Evolutionary conservation across 1,284 basidiomycete species (phyloP).

Genomic region (Peniophora sp.): DNA sequence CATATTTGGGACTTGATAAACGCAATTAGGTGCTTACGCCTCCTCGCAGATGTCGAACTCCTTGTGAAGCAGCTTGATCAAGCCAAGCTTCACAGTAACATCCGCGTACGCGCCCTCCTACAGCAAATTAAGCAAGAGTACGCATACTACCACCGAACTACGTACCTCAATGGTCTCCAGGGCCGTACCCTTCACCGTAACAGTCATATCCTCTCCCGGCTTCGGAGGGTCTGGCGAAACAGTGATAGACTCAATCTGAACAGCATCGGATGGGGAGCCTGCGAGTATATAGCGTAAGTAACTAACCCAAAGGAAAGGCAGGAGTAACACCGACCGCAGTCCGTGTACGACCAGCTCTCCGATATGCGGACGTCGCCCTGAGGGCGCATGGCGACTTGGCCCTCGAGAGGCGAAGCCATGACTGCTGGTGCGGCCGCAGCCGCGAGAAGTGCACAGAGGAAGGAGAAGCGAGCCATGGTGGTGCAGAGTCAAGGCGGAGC

Average conservation of each 20-base stretch:
- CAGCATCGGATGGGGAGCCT: constrained; percentile 40
- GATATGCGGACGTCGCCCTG: constrained; percentile 25
- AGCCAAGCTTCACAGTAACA: constrained; percentile 82
- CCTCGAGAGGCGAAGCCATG: constrained; percentile 23
- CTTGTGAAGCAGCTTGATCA: constrained; percentile 79
- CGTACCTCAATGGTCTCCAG: constrained; percentile 58
- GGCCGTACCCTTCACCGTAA: constrained; percentile 64
- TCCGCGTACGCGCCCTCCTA: constrained; percentile 92
- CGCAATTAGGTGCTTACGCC: constrained; percentile 55
- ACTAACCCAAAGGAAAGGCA: neutral
- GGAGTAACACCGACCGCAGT: constrained; percentile 47
- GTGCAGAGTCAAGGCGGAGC: neutral
- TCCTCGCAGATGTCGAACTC: constrained; percentile 86
- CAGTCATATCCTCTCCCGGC: constrained; percentile 77
- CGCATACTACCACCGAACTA: constrained; percentile 1
- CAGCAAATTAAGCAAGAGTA: neutral
- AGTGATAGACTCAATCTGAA: constrained; percentile 59
- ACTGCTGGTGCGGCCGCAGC: constrained; percentile 10
- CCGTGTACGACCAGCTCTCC: constrained; percentile 42
- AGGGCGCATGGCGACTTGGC: constrained; percentile 31
- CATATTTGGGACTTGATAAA: constrained; percentile 1
- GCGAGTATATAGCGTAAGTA: neutral
- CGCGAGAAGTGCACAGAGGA: constrained; percentile 26
- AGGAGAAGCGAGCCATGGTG: constrained; percentile 35
- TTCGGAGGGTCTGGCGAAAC: constrained; percentile 78